Evolutionary conservation across 1,284 basidiomycete genomes (phyloP).

Genomic region (Mycosarcoma mackinlayi): DNA sequence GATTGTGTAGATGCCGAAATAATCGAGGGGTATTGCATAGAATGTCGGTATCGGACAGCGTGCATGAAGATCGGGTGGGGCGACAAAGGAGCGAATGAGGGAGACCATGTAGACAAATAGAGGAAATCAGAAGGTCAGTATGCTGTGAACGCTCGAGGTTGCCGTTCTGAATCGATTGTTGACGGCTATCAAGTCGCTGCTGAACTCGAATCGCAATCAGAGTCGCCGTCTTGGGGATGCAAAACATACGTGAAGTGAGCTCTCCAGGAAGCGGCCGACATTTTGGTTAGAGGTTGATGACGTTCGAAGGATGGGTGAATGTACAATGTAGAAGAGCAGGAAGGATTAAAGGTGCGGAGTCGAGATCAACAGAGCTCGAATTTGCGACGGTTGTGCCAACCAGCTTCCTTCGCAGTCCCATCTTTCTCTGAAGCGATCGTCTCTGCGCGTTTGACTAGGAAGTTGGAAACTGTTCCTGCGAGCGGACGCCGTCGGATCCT

Average conservation of each 20-base stretch:
- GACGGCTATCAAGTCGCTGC: background rate
- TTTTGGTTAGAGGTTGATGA: slow-evolving; percentile 22
- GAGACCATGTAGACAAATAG: background rate
- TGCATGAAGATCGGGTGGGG: background rate
- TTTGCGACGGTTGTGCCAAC: slow-evolving; percentile 9
- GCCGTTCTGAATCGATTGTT: background rate
- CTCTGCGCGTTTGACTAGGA: background rate
- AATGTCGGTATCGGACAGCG: no score
- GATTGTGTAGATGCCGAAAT: background rate
- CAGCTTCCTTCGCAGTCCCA: slow-evolving; percentile 14
- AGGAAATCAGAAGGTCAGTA: slow-evolving; percentile 2
- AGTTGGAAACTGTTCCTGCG: slow-evolving; percentile 15
- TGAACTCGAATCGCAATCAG: background rate
- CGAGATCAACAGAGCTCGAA: slow-evolving; percentile 21
- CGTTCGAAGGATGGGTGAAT: slow-evolving; percentile 9
- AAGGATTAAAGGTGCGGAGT: slow-evolving; percentile 10
- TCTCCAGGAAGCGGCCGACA: slow-evolving; percentile 65
- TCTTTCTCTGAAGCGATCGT: slow-evolving; percentile 36
- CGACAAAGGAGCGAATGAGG: background rate
- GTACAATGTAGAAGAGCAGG: slow-evolving; percentile 4
- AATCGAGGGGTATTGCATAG: no score
- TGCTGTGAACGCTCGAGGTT: background rate
- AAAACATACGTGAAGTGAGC: slow-evolving; percentile 63
- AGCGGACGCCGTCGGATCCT: slow-evolving; percentile 23
- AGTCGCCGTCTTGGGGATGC: background rate